Evolutionary conservation across 257 asterid genomes (phyloP).

Genomic region (Phtheirospermum japonicum): DNA sequence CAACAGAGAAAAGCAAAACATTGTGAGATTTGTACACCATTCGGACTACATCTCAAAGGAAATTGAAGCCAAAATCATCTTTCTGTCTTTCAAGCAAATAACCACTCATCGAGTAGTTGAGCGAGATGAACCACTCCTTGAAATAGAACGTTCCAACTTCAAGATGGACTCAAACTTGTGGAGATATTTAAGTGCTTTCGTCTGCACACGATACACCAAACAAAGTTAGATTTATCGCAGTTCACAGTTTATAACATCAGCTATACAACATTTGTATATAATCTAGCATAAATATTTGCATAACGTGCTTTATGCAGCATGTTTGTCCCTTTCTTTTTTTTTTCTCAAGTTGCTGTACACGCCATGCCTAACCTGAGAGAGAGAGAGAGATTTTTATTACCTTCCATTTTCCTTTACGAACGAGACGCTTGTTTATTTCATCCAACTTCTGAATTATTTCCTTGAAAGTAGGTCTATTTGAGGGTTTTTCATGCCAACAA

Average conservation of each 20-base stretch:
- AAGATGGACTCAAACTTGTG: conserved; percentile 2
- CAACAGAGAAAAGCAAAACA: too few species aligned
- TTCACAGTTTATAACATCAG: conserved; percentile 2
- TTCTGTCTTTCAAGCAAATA: not conserved
- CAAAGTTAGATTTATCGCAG: not conserved
- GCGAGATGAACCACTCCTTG: not conserved
- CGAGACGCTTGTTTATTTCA: conserved; percentile 40
- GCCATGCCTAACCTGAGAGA: conserved; percentile 17
- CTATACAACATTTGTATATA: not conserved
- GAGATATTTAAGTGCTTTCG: conserved; percentile 3
- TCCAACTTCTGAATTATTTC: conserved; percentile 60
- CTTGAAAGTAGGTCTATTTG: conserved; percentile 58
- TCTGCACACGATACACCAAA: not conserved
- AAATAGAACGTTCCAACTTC: not conserved
- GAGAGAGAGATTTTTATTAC: conserved; percentile 36
- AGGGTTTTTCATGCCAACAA: conserved; percentile 64
- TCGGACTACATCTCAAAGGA: too few species aligned
- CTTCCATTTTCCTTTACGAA: conserved; percentile 69
- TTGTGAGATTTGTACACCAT: too few species aligned
- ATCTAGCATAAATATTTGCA: not conserved
- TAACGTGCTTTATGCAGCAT: not conserved
- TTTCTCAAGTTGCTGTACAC: too few species aligned
- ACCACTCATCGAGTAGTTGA: not conserved
- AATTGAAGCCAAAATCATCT: too few species aligned
- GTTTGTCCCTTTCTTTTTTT: too few species aligned